phyloP scores from a whole-genome alignment of 73 alveolate species.

The Paramecium pentaurelia region DNA sequence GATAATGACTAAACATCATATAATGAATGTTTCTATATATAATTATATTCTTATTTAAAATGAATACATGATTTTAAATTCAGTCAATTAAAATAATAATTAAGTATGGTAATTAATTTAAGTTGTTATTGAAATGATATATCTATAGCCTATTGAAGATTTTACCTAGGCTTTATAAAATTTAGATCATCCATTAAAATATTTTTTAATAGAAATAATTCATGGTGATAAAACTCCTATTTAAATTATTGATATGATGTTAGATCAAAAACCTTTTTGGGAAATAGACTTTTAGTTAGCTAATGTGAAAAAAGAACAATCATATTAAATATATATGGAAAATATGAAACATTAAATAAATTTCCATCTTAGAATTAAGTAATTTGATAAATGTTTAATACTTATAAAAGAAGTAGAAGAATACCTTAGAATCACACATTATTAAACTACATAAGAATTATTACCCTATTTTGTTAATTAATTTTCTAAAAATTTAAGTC shows the following conservation, averaged over 20 bases:
- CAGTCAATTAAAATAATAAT: not conserved
- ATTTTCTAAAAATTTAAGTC: not conserved
- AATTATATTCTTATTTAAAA: not conserved
- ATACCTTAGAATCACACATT: not conserved
- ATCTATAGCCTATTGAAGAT: not conserved
- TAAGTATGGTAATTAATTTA: not conserved
- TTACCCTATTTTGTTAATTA: not conserved
- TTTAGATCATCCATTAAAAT: not conserved
- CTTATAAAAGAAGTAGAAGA: not conserved
- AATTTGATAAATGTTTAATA: not conserved
- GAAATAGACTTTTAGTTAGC: not conserved
- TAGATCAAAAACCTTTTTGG: not conserved
- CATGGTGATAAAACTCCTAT: not conserved
- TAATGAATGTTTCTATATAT: not conserved
- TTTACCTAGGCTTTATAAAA: not conserved
- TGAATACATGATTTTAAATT: not conserved
- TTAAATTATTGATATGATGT: not conserved
- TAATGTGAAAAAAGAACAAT: not conserved
- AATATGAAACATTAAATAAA: not conserved
- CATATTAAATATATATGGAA: not conserved
- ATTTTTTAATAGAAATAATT: not conserved
- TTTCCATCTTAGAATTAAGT: not conserved
- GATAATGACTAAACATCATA: not conserved
- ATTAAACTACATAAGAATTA: not conserved
- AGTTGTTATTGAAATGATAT: constrained; percentile 18